These are phyloP conservation scores for Helichrysum umbraculigerum DNA, from an alignment of 129 eudicot species.

Conservation along the genomic window DNA sequence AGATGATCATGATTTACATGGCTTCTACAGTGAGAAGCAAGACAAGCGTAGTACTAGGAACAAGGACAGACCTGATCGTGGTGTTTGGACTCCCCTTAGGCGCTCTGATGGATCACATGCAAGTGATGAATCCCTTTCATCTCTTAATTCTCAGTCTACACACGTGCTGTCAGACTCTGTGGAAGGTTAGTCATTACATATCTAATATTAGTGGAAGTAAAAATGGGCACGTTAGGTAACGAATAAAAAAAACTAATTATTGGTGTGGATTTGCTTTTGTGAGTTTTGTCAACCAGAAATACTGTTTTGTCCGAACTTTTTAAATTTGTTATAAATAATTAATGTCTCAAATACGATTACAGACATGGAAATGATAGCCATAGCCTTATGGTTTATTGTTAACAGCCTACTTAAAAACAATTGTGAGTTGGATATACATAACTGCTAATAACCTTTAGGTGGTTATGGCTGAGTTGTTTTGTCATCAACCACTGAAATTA, in stretches of 20 bases:
- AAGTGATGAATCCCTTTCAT: conserved; percentile 53
- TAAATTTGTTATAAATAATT: background rate
- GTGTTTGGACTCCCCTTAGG: conserved; percentile 94
- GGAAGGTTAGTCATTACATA: conserved; percentile 50
- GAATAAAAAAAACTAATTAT: background rate
- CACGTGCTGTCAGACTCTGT: conserved; percentile 43
- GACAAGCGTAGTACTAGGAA: conserved; percentile 74
- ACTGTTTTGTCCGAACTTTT: background rate
- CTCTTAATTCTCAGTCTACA: conserved; percentile 46
- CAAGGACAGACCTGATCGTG: conserved; percentile 92
- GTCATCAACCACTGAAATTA: no score
- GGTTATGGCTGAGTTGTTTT: no score
- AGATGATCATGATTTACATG: conserved; percentile 55
- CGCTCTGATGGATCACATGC: conserved; percentile 58
- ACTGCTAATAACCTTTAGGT: no score
- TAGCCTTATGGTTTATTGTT: background rate
- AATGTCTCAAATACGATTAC: background rate
- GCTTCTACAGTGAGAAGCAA: conserved; percentile 51
- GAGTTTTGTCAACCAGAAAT: background rate
- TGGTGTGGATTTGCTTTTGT: background rate
- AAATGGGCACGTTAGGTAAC: background rate
- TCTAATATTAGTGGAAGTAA: background rate
- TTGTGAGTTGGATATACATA: no score
- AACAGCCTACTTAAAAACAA: background rate
- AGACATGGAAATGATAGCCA: background rate